Percentiles rank a stretch among this genome's conserved stretches.
phyloP scores from a whole-genome alignment of 2,329 filamentous ascomycete genomes.

The Pseudogymnoascus sp. region DNA sequence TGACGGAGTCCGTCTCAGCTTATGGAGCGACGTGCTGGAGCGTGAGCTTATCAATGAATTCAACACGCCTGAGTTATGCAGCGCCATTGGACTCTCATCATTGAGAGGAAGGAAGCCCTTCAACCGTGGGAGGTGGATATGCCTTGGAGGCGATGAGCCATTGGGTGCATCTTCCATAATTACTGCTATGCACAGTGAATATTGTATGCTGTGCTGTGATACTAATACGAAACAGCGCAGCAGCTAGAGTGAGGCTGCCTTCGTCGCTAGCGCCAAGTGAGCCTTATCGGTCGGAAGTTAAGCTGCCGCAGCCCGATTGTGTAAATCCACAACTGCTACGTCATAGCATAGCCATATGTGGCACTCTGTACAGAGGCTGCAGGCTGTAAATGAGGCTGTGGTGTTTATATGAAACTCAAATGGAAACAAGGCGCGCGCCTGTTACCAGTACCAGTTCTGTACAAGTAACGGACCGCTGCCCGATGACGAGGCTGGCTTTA shows the following conservation, averaged over 20 bases:
- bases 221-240: not conserved
- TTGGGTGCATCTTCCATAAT: not conserved
- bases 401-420: not conserved
- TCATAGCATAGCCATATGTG: not conserved
- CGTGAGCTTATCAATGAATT: conserved; percentile 24
- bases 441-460: too few relatives aligned
- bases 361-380: not conserved
- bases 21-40: conserved; percentile 22
- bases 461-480: not conserved
- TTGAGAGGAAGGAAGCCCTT: conserved; percentile 22
- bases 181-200: not conserved
- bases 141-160: conserved; percentile 17
- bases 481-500: conserved; percentile 3
- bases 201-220: not conserved
- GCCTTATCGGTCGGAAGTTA: not conserved
- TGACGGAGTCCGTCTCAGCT: conserved; percentile 1
- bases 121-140: conserved; percentile 19
- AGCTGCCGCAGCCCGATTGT: not conserved
- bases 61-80: conserved; percentile 25
- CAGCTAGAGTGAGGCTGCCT: not conserved
- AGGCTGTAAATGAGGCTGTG: not conserved
- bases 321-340: not conserved
- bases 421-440: not conserved
- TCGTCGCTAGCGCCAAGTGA: not conserved
- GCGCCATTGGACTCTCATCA: conserved; percentile 24